phyloP scores from a whole-genome alignment of 2,329 filamentous ascomycete genomes.

The Monosporascus sp. region DNA sequence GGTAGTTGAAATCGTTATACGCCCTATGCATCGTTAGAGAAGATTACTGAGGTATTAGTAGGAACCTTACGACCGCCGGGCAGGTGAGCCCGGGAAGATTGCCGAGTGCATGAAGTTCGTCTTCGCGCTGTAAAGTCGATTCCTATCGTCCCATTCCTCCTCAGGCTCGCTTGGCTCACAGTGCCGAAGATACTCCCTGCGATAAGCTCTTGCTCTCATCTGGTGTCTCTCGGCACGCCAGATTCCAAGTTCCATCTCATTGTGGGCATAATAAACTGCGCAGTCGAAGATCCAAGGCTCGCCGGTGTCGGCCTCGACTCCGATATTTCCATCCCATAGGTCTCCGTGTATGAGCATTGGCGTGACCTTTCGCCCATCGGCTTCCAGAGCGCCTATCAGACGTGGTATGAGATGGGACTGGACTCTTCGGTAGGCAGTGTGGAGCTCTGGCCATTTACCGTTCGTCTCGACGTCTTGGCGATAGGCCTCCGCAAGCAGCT shows the following conservation, averaged over 20 bases:
- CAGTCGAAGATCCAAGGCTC: constrained; percentile 31
- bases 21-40: not conserved
- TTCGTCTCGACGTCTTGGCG: constrained; percentile 24
- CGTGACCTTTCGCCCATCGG: constrained; percentile 17
- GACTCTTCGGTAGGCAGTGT: constrained; percentile 13
- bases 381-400: constrained; percentile 18
- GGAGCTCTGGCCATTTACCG: constrained; percentile 25
- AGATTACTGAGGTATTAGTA: not conserved
- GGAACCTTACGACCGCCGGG: constrained; percentile 3
- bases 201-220: constrained; percentile 6
- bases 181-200: constrained; percentile 13
- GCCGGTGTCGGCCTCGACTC: constrained; percentile 22
- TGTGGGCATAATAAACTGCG: constrained; percentile 32
- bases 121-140: constrained; percentile 19
- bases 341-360: constrained; percentile 33
- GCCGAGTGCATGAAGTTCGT: constrained; percentile 11
- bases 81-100: constrained; percentile 2
- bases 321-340: constrained; percentile 35
- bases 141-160: constrained; percentile 25
- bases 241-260: constrained; percentile 30
- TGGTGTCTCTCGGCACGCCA: constrained; percentile 19
- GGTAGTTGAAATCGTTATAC: constrained; percentile 1
- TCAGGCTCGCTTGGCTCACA: constrained; percentile 20
- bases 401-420: constrained; percentile 26
- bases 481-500: constrained; percentile 23